phyloP scores from a whole-genome alignment of 768 basidiomycete species.

The Kwoniella sp. region DNA sequence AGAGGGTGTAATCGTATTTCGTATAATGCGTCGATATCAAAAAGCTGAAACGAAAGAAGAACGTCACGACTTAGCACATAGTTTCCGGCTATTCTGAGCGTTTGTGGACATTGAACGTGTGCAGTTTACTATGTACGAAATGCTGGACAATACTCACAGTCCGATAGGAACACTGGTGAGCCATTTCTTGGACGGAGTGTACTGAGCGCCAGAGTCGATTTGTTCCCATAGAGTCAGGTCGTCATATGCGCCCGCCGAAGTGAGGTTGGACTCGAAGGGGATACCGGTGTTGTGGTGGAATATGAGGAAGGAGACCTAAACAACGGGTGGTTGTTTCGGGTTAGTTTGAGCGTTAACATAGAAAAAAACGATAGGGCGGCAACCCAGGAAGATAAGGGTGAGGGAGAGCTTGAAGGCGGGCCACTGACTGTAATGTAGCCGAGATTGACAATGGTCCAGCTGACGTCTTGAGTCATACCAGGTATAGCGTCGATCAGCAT shows the following conservation, averaged over 20 bases:
- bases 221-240: slow-evolving; percentile 99
- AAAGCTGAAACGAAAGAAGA: slow-evolving; percentile 64
- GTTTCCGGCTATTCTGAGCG: too few relatives aligned
- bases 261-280: slow-evolving; percentile 71
- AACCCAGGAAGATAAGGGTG: too few relatives aligned
- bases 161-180: slow-evolving; percentile 82
- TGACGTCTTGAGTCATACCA: slow-evolving; percentile 87
- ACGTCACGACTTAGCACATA: too few relatives aligned
- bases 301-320: slow-evolving; percentile 91
- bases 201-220: slow-evolving; percentile 97
- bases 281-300: slow-evolving; percentile 98
- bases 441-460: slow-evolving; percentile 92
- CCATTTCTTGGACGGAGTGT: slow-evolving; percentile 98
- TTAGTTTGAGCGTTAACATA: too few relatives aligned
- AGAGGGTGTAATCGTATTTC: slow-evolving; percentile 90
- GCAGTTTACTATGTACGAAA: too few relatives aligned
- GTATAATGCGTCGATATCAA: slow-evolving; percentile 97
- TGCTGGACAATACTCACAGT: too few relatives aligned
- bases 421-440: slow-evolving; percentile 82
- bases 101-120: too few relatives aligned
- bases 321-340: too few relatives aligned
- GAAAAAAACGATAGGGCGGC: too few relatives aligned
- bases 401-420: too few relatives aligned
- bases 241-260: slow-evolving; percentile 84
- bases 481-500: slow-evolving; percentile 91